Percentiles rank a stretch among this genome's conserved stretches.
Evolutionary conservation across 176 grass and related monocot genomes (phyloP).

Genomic region (Cenchrus fungigraminus): DNA sequence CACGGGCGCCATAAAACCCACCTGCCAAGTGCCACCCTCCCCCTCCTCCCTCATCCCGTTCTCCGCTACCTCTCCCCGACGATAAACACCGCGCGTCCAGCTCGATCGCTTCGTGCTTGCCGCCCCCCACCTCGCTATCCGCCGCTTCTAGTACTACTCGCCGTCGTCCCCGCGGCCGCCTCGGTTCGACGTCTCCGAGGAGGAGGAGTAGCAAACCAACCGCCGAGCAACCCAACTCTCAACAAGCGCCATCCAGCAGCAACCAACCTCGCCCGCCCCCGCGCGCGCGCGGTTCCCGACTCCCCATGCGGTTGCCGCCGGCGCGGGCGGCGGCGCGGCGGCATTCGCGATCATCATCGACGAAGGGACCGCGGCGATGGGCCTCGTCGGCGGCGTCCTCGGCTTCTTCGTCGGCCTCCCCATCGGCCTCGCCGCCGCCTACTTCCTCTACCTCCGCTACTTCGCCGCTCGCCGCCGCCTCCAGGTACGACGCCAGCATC

Average conservation of each 20-base stretch:
- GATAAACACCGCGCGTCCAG: not conserved
- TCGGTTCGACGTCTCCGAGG: slow-evolving; percentile 6
- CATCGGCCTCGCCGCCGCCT: slow-evolving; percentile 45
- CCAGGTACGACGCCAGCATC: slow-evolving; percentile 27
- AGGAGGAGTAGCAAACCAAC: not conserved
- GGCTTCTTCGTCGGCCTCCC: slow-evolving; percentile 55
- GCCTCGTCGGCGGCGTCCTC: slow-evolving; percentile 41
- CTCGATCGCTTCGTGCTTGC: not conserved
- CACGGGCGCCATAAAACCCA: not conserved
- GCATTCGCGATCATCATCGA: not conserved
- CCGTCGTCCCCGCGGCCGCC: not conserved
- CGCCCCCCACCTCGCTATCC: not conserved
- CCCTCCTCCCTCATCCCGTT: not conserved
- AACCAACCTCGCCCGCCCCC: too few species aligned
- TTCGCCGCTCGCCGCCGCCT: slow-evolving; percentile 30
- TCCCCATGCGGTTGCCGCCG: slow-evolving; percentile 22
- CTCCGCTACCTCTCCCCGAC: not conserved
- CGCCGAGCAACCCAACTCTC: too few species aligned
- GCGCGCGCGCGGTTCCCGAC: not conserved
- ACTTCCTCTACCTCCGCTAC: slow-evolving; percentile 52
- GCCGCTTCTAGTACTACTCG: not conserved
- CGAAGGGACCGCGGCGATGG: not conserved
- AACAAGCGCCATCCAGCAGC: not conserved
- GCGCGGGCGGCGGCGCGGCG: not conserved
- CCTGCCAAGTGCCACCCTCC: not conserved